Evolutionary conservation across 2,329 filamentous ascomycete genomes (phyloP).

Genomic region (Beauveria rudraprayagi): DNA sequence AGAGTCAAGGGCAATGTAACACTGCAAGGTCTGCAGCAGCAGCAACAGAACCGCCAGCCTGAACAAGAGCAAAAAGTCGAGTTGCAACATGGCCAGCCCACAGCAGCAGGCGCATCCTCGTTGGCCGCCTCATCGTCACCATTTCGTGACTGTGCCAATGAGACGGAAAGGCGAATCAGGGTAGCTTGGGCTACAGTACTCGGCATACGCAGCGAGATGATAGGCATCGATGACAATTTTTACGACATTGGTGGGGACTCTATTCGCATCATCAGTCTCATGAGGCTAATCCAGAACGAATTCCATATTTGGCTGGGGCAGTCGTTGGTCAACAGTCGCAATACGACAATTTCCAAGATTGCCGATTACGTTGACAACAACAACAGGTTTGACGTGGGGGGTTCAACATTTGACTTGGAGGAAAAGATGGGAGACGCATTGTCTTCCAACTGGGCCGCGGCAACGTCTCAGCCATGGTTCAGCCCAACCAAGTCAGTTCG

Average conservation of each 20-base stretch:
- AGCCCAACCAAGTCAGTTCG: neutral
- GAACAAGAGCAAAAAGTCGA: neutral
- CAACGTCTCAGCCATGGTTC: neutral
- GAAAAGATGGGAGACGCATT: neutral
- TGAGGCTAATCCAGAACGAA: slow-evolving; percentile 9
- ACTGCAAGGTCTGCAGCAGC: neutral
- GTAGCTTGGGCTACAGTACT: neutral
- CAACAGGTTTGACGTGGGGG: neutral
- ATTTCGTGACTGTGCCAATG: neutral
- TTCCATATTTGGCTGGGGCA: slow-evolving; percentile 10
- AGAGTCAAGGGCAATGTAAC: neutral
- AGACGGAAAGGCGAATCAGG: neutral
- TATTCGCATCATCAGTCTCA: neutral
- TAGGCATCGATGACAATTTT: neutral
- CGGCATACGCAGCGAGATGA: neutral
- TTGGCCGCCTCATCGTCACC: neutral
- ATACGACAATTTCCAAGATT: slow-evolving; percentile 14
- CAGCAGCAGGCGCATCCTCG: neutral
- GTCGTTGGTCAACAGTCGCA: slow-evolving; percentile 16
- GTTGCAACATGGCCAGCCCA: neutral
- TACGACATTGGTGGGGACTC: slow-evolving; percentile 9
- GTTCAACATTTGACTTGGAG: neutral
- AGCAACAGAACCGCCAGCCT: neutral
- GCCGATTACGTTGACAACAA: slow-evolving; percentile 9
- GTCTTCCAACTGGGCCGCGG: neutral